Evolutionary conservation across 2,329 filamentous ascomycete genomes (phyloP).

Genomic region (Zymoseptoria brevis): DNA sequence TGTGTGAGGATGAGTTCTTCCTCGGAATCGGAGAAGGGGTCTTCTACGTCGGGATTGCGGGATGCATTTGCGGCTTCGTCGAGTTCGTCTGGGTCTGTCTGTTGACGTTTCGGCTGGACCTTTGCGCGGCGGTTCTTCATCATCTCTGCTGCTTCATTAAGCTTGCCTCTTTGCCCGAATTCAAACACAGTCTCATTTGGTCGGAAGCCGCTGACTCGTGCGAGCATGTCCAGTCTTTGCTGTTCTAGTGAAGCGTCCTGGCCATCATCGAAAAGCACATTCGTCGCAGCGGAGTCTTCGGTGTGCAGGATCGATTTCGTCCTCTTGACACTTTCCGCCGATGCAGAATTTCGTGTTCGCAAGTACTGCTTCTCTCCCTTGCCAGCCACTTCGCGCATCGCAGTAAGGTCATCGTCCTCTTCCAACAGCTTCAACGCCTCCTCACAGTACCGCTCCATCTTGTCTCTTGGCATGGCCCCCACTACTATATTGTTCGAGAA

Average conservation of each 20-base stretch:
- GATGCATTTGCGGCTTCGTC: conserved; percentile 27
- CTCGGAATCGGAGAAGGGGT: conserved; percentile 32
- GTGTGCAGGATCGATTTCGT: conserved; percentile 68
- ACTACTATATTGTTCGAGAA: conserved; percentile 79
- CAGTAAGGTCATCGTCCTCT: conserved; percentile 65
- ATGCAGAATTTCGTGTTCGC: conserved; percentile 82
- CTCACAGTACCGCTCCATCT: conserved; percentile 68
- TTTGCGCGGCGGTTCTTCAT: conserved; percentile 65
- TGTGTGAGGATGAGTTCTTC: conserved; percentile 31
- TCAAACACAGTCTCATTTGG: conserved; percentile 97
- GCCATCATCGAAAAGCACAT: conserved; percentile 62
- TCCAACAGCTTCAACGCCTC: conserved; percentile 72
- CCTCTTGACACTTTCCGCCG: conserved; percentile 80
- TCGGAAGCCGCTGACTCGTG: conserved; percentile 77
- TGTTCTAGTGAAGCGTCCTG: conserved; percentile 58
- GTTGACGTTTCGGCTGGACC: conserved; percentile 52
- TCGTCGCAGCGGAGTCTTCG: conserved; percentile 63
- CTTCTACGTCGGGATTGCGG: conserved; percentile 34
- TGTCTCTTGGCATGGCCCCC: conserved; percentile 64
- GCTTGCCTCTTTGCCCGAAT: conserved; percentile 66
- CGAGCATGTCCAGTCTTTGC: conserved; percentile 77
- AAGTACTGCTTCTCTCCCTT: conserved; percentile 94
- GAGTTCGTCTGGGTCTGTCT: conserved; percentile 29
- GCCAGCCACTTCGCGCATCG: conserved; percentile 62
- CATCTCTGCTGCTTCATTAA: conserved; percentile 61